phyloP scores from a whole-genome alignment of 2,329 filamentous ascomycete species.

The Dothistroma septosporum region DNA sequence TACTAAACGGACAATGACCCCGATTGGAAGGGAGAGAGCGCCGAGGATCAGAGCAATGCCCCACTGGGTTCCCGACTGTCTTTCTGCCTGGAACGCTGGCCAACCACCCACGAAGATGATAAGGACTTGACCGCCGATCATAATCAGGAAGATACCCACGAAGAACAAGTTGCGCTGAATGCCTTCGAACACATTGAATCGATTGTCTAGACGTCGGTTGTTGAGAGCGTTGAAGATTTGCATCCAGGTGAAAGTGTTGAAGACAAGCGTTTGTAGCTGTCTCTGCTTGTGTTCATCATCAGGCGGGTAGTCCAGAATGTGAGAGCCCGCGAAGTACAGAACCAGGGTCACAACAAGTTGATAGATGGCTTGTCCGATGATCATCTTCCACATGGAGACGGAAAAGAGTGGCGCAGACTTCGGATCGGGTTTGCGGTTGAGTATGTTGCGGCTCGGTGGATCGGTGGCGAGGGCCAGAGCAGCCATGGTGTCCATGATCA shows the following conservation, averaged over 20 bases:
- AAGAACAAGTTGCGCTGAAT: slow-evolving; percentile 85
- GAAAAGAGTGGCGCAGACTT: slow-evolving; percentile 77
- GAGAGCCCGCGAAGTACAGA: slow-evolving; percentile 69
- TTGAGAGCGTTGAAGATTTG: slow-evolving; percentile 99
- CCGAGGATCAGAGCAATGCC: slow-evolving; percentile 80
- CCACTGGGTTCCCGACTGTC: slow-evolving; percentile 74
- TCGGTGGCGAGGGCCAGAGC: slow-evolving; percentile 85
- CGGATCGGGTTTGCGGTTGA: slow-evolving; percentile 73
- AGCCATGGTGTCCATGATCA: slow-evolving; percentile 96
- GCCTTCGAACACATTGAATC: slow-evolving; percentile 92
- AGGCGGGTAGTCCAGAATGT: slow-evolving; percentile 56
- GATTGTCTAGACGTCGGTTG: slow-evolving; percentile 89
- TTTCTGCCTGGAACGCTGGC: slow-evolving; percentile 69
- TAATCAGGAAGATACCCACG: slow-evolving; percentile 75
- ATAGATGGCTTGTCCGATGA: slow-evolving; percentile 85
- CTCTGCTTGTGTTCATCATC: slow-evolving; percentile 34
- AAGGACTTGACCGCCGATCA: slow-evolving; percentile 83
- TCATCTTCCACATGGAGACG: slow-evolving; percentile 98
- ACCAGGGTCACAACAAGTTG: slow-evolving; percentile 76
- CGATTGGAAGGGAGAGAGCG: slow-evolving; percentile 78
- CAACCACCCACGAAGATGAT: slow-evolving; percentile 81
- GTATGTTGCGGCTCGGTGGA: slow-evolving; percentile 74
- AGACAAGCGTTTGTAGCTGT: slow-evolving; percentile 75
- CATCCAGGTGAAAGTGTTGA: slow-evolving; percentile 99
- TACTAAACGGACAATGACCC: slow-evolving; percentile 73